Percentiles rank a stretch among this genome's conserved stretches.
Conservation (phyloP, 192 early-diverging fungal species). For the Coemansia sp. region DNA sequence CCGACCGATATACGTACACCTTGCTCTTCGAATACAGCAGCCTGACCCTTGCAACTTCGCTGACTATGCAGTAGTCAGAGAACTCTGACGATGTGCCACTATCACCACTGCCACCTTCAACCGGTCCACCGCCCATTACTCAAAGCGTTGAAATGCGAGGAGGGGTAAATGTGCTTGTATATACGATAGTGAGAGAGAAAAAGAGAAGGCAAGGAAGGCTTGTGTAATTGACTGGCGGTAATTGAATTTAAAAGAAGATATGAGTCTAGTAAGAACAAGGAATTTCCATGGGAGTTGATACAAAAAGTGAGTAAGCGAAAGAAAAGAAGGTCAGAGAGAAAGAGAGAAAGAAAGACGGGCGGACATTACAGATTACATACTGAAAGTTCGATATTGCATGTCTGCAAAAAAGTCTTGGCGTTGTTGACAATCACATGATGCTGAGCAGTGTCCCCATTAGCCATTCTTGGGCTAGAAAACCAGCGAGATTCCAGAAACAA, state of each 20-base stretch:
- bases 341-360: neutral
- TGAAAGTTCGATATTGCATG: neutral
- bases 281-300: neutral
- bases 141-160: neutral
- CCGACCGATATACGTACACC: slow-evolving; percentile 70
- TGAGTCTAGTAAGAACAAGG: neutral
- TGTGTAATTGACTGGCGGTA: neutral
- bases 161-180: neutral
- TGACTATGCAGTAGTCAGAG: slow-evolving; percentile 55
- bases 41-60: slow-evolving; percentile 48
- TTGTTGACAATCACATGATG: slow-evolving; percentile 20
- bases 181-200: neutral
- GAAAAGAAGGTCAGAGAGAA: neutral
- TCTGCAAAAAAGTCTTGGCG: slow-evolving; percentile 22
- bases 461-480: neutral
- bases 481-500: neutral
- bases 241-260: neutral
- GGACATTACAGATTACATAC: neutral
- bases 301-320: neutral
- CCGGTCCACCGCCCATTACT: slow-evolving; percentile 52
- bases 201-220: neutral
- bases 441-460: neutral
- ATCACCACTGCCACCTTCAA: slow-evolving; percentile 12
- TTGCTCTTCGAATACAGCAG: slow-evolving; percentile 72
- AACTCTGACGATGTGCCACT: slow-evolving; percentile 36